phyloP scores from a whole-genome alignment of 495 filamentous ascomycete species.

The Aspergillus indologenus region DNA sequence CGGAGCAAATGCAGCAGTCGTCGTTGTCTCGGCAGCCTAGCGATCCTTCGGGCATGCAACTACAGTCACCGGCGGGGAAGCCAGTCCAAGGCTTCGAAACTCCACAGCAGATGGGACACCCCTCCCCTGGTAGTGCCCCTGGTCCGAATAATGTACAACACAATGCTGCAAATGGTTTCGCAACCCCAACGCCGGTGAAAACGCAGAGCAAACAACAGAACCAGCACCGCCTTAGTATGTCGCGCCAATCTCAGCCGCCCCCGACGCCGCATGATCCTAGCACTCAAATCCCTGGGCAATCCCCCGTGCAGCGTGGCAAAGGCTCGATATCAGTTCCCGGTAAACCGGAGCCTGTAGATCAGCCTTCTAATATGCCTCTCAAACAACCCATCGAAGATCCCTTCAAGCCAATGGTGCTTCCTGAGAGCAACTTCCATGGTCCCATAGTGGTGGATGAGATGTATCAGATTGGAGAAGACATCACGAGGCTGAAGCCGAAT shows the following conservation, averaged over 20 bases:
- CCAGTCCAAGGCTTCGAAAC: constrained; percentile 32
- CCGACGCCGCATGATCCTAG: constrained; percentile 31
- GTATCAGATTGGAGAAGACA: constrained; percentile 57
- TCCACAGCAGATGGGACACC: constrained; percentile 33
- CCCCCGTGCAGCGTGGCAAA: constrained; percentile 38
- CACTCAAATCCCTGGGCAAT: constrained; percentile 32
- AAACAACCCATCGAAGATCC: constrained; percentile 43
- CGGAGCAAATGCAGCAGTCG: constrained; percentile 54
- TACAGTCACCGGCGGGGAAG: constrained; percentile 40
- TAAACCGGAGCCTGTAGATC: constrained; percentile 43
- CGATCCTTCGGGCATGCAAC: constrained; percentile 38
- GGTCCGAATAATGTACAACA: constrained; percentile 33
- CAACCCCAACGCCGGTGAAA: constrained; percentile 40
- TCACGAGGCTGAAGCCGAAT: constrained; percentile 63
- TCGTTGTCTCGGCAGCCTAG: constrained; percentile 35
- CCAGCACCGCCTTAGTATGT: constrained; percentile 37
- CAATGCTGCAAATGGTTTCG: constrained; percentile 40
- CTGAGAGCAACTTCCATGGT: constrained; percentile 57
- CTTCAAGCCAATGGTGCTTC: constrained; percentile 57
- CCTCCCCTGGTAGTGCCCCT: constrained; percentile 36
- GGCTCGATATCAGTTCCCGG: constrained; percentile 33
- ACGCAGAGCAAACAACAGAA: constrained; percentile 39
- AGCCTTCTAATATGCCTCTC: constrained; percentile 46
- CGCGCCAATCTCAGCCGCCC: constrained; percentile 38
- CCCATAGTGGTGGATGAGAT: constrained; percentile 62